These are phyloP conservation scores for Harringtonia lauricola DNA, from an alignment of 2,329 filamentous ascomycete species.

Conservation along the genomic window DNA sequence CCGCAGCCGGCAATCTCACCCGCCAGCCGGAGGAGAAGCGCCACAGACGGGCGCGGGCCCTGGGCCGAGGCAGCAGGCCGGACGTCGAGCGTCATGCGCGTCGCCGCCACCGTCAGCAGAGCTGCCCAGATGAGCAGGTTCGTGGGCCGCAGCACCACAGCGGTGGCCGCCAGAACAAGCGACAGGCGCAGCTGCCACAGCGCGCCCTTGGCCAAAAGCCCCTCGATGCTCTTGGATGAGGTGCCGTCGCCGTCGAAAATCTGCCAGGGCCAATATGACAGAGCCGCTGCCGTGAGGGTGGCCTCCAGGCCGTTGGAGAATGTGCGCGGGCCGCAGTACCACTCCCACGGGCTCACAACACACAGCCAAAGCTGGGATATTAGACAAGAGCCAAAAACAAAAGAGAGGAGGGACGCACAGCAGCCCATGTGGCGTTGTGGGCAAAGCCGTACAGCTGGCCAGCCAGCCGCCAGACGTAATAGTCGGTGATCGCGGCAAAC, in stretches of 20 bases:
- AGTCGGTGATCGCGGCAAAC: slow-evolving; percentile 70
- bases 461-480: slow-evolving; percentile 78
- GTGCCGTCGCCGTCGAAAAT: slow-evolving; percentile 34
- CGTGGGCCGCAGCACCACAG: slow-evolving; percentile 79
- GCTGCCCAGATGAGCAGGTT: slow-evolving; percentile 78
- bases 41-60: not conserved
- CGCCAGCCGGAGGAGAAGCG: slow-evolving; percentile 38
- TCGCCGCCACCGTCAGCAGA: slow-evolving; percentile 38
- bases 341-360: slow-evolving; percentile 80
- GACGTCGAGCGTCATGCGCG: slow-evolving; percentile 26
- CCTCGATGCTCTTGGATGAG: not conserved
- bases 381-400: not conserved
- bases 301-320: slow-evolving; percentile 92
- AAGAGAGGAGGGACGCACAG: no score
- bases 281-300: slow-evolving; percentile 68
- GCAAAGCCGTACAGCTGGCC: slow-evolving; percentile 58
- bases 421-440: slow-evolving; percentile 53
- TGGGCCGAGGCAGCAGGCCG: slow-evolving; percentile 27
- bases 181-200: not conserved
- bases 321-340: slow-evolving; percentile 87
- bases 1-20: slow-evolving; percentile 57
- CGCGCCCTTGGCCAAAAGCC: slow-evolving; percentile 9
- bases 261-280: slow-evolving; percentile 82
- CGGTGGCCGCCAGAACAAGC: slow-evolving; percentile 58
- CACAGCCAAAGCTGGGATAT: slow-evolving; percentile 53